Conservation (phyloP, 495 filamentous ascomycete species). For the Aspergillus taichungensis region DNA sequence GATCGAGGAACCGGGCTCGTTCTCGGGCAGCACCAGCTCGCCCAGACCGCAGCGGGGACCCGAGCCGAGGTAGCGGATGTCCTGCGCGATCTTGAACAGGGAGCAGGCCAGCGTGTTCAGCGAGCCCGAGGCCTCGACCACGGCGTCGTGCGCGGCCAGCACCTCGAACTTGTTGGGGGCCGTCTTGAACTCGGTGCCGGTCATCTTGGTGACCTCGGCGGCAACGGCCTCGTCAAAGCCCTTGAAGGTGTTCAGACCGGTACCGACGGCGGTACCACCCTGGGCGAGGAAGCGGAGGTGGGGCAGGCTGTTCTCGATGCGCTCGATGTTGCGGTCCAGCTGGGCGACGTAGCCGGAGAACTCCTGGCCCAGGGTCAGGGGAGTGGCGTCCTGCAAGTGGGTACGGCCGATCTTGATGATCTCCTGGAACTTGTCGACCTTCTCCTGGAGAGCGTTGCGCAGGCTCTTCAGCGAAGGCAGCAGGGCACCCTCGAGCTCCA, state of each 20-base stretch:
- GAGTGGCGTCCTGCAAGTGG: constrained; percentile 95
- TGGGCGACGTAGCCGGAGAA: constrained; percentile 97
- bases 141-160: constrained; percentile 92
- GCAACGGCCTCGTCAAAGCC: constrained; percentile 93
- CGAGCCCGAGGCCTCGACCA: constrained; percentile 86
- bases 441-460: constrained; percentile 72
- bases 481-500: constrained; percentile 82
- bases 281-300: constrained; percentile 83
- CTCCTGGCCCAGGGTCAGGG: constrained; percentile 91
- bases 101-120: constrained; percentile 90
- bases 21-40: constrained; percentile 88
- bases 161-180: constrained; percentile 99
- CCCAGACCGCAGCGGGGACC: constrained; percentile 93
- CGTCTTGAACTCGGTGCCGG: constrained; percentile 86
- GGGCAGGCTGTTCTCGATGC: constrained; percentile 73
- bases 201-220: constrained; percentile 81
- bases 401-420: constrained; percentile 99
- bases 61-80: constrained; percentile 92
- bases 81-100: constrained; percentile 97
- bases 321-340: constrained; percentile 80
- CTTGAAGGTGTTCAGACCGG: constrained; percentile 93
- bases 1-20: constrained; percentile 94
- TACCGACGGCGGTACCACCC: constrained; percentile 95
- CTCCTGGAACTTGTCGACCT: constrained; percentile 79
- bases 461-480: constrained; percentile 75